Base-by-base conservation (phyloP, 2,329 filamentous ascomycete species). In the Hypoxylon sp. region DNA sequence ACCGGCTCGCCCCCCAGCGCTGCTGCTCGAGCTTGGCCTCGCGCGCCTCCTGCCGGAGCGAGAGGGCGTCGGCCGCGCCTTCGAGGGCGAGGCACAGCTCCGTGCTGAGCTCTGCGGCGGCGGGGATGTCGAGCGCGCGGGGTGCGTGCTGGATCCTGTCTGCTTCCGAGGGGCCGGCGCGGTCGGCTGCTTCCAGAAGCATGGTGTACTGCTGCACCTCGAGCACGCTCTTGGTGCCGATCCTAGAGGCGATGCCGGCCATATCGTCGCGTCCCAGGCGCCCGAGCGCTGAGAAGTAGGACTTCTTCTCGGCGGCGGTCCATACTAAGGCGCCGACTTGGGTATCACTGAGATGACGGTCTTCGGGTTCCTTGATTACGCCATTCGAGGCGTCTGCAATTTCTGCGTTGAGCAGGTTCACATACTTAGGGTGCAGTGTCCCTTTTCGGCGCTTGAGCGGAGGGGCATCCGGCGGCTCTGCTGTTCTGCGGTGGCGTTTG, bases 181-280 rank as follows among this genome's bases (percentile, higher is more conserved):
- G 75, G 5, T 79, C 68, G 1, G 80, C 82, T 19, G 82, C 79
- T 8, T 87, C 80, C 4, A 97, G 81, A 0, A 91, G 75, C 6
- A 80, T 72, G 4, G 96, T 75, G 73, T 93, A 93, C 52, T 90
- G 86, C 26, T 84, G 84, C 32, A 95, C 87, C 77, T 97, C 93
- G 7, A 90, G 74, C 67, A 87, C 84, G 60, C 87, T 89, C 77
- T 98, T 98, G 32, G 87, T 89, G 0, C 81, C 81, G 15, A 97
- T 80, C 0, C 84, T 81, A 7, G 77, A 71, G 1, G 91, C 83
- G 57, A 97, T 89, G 1, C 83, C 85, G 1, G 77, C 77, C 0
- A 90, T 70, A 64, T 93, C 81, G 69, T 87, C 84, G 53, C 80
- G 84, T 0, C 92, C 92, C 1, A 90, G 81, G 0, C 85, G 85